Evolutionary conservation across 805 yeast species (phyloP), one percentile per base, ranked within the genome.

Genomic region (Candida ipomoeae): DNA sequence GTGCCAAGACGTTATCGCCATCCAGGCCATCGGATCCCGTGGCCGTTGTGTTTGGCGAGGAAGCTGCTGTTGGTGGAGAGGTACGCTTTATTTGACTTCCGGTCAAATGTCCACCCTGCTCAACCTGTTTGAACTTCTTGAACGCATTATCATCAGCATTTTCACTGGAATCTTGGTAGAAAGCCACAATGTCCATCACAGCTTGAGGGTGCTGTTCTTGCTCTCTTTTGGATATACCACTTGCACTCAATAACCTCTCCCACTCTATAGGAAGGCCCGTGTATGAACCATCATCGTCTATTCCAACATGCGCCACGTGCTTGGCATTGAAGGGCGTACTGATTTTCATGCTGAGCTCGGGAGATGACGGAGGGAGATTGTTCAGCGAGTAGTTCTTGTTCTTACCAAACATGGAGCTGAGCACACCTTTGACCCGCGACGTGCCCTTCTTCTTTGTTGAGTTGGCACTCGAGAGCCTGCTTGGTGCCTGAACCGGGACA

Each of bases 221-320:
- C 61, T 94, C 99, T 55, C 81, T 86, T 55, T 80, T 83, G 5
- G 96, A 82, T 52, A 94, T 90, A 48, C 97, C 97, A 60, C 90
- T 86, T 1, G 94, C 87, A 11, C 85, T 78, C 48, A 94, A 75
- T 34, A 91, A 74, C 54, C 81, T 79, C 55, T 89, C 89, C 99
- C 99, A 94, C 61, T 89, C 96, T 29, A 81, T 84, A 0, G 99
- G 99, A 40, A 94, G 73, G 2, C 97, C 98, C 0, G 94, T 89
- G 65, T 86, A 92, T 40, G 87, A 86, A 11, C 97, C 97, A 18
- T 89, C 80, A 55, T 79, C 81, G 66, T 92, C 97, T 45, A 88
- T 84, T 21, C 96, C 97, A 8, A 94, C 98, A 62, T 94, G 98
- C 15, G 94, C 89, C 34, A 89, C 85, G 62, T 91, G 96, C 62